A percentile compares a stretch with the other conserved stretches of the same genome.
phyloP scores from a whole-genome alignment of 257 asterid genomes.

The Linaria vulgaris region DNA sequence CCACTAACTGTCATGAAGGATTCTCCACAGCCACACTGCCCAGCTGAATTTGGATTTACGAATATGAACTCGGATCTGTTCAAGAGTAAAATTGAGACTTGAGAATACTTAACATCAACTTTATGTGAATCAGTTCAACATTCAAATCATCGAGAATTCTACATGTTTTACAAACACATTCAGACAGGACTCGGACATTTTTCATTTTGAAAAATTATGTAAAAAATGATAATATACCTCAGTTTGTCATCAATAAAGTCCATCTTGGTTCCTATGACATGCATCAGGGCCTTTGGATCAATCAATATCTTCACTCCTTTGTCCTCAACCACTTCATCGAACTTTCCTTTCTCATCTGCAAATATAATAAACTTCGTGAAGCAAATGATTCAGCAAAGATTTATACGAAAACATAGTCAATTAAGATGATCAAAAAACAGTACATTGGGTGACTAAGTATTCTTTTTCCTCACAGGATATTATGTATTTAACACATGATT shows the following conservation, averaged over 20 bases:
- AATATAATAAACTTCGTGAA: conserved; percentile 13
- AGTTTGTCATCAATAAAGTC: conserved; percentile 69
- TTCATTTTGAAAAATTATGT: neutral
- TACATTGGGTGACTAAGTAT: too few species aligned
- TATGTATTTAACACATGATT: too few species aligned
- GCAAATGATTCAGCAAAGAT: conserved; percentile 3
- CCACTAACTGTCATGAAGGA: conserved; percentile 81
- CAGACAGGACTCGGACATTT: neutral
- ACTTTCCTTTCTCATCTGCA: conserved; percentile 85
- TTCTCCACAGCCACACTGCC: conserved; percentile 97
- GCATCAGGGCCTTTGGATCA: conserved; percentile 73
- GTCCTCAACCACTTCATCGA: conserved; percentile 86
- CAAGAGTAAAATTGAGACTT: conserved; percentile 24
- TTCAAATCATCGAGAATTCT: neutral
- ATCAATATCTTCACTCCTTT: conserved; percentile 61
- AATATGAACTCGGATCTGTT: conserved; percentile 90
- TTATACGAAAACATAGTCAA: neutral
- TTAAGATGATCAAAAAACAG: conserved; percentile 1
- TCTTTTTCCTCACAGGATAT: too few species aligned
- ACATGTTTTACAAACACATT: neutral
- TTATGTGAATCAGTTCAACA: too few species aligned
- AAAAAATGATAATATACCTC: conserved; percentile 32
- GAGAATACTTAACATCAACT: conserved; percentile 8
- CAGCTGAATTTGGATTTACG: conserved; percentile 83
- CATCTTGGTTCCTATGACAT: conserved; percentile 68